These are phyloP conservation scores for Lachnellula cervina DNA, from an alignment of 2,329 filamentous ascomycete species.

Conservation along the genomic window DNA sequence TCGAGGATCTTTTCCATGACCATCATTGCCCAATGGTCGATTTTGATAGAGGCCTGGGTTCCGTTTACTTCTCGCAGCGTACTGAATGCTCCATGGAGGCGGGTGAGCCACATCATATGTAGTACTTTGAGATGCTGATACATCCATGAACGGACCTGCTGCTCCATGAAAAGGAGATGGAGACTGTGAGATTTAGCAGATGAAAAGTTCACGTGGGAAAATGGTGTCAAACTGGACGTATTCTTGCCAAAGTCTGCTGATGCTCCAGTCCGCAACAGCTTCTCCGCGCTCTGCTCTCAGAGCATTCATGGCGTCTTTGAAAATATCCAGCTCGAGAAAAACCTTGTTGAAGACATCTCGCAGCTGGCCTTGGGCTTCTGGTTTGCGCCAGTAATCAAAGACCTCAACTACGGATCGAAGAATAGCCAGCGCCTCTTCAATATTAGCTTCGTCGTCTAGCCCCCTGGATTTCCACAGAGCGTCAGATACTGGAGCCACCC, in stretches of 20 bases:
- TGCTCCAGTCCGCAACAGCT: slow-evolving; percentile 9
- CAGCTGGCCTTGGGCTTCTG: slow-evolving; percentile 18
- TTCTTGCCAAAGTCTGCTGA: slow-evolving; percentile 20
- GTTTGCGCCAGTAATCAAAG: slow-evolving; percentile 16
- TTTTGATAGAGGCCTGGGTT: slow-evolving; percentile 15
- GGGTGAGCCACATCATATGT: slow-evolving; percentile 18
- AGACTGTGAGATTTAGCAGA: slow-evolving; percentile 2
- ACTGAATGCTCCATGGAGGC: slow-evolving; percentile 7
- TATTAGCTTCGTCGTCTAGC: slow-evolving; percentile 19
- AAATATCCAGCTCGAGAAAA: slow-evolving; percentile 19
- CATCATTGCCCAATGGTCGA: slow-evolving; percentile 20
- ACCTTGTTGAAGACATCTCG: slow-evolving; percentile 18
- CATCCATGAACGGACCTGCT: slow-evolving; percentile 15
- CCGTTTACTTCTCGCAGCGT: slow-evolving; percentile 11
- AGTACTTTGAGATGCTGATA: slow-evolving; percentile 16
- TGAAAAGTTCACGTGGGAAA: background rate
- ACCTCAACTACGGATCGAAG: slow-evolving; percentile 20
- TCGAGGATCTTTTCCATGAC: slow-evolving; percentile 21
- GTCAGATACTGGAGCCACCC: slow-evolving; percentile 17
- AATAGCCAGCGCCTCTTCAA: slow-evolving; percentile 23
- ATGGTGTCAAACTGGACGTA: slow-evolving; percentile 14
- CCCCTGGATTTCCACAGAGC: slow-evolving; percentile 18
- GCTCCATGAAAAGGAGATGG: slow-evolving; percentile 15
- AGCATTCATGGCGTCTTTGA: slow-evolving; percentile 20
- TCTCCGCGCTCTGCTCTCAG: slow-evolving; percentile 9